Conservation (phyloP, 2,329 filamentous ascomycete genomes). For the Alternaria metachromatica region DNA sequence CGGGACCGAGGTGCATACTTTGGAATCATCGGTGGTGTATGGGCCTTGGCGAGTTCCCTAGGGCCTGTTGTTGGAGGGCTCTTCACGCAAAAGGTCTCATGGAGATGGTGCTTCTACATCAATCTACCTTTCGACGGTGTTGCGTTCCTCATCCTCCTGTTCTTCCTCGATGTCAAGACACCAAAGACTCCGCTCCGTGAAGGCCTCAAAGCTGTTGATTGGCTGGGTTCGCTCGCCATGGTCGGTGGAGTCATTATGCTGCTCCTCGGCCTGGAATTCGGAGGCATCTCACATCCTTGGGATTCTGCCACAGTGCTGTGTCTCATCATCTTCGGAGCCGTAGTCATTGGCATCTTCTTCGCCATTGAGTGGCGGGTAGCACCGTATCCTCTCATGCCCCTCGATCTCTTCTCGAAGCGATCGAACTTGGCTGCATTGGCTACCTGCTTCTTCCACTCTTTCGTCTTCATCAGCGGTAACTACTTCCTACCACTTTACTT, state of each 20-base stretch:
- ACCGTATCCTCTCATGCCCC: conserved; percentile 78
- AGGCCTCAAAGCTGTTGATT: conserved; percentile 70
- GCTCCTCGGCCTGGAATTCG: conserved; percentile 84
- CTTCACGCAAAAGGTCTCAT: conserved; percentile 67
- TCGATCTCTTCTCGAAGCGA: conserved; percentile 69
- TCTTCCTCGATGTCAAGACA: conserved; percentile 71
- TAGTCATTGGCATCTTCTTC: conserved; percentile 70
- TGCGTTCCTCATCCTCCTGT: conserved; percentile 62
- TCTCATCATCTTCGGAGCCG: conserved; percentile 74
- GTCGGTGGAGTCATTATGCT: conserved; percentile 84
- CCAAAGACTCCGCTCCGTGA: conserved; percentile 67
- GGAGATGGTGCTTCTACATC: conserved; percentile 67
- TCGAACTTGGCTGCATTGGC: conserved; percentile 71
- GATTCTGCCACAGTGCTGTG: conserved; percentile 75
- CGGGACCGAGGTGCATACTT: conserved; percentile 66
- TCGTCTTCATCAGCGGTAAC: conserved; percentile 76
- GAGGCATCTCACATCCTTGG: conserved; percentile 78
- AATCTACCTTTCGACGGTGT: conserved; percentile 69
- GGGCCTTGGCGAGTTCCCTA: conserved; percentile 70
- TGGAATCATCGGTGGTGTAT: conserved; percentile 70
- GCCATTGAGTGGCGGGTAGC: conserved; percentile 76
- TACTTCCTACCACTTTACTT: conserved; percentile 90
- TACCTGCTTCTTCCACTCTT: conserved; percentile 75
- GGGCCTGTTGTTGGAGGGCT: conserved; percentile 72
- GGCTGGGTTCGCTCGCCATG: conserved; percentile 69